Conservation (phyloP, 2,329 filamentous ascomycete species). For the Tolypocladium guangdongense region DNA sequence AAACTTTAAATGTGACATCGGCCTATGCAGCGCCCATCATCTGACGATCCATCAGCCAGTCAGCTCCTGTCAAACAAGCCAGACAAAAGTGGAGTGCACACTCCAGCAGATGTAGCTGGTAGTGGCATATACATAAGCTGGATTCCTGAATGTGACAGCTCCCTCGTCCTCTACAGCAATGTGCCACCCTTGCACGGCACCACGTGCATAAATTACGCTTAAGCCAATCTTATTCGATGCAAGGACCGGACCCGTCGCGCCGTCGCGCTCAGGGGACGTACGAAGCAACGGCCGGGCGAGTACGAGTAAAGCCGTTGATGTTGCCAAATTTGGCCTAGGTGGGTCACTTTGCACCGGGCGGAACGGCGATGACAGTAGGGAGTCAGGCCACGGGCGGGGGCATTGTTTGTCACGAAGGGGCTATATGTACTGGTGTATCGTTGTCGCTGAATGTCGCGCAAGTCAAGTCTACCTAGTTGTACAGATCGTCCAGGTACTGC, state of each 20-base stretch:
- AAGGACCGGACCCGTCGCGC: background rate
- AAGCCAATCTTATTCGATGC: background rate
- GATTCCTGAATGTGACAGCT: too few species aligned
- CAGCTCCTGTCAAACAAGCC: too few species aligned
- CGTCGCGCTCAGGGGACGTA: too few species aligned
- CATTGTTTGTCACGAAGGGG: background rate
- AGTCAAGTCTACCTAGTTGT: conserved; percentile 1
- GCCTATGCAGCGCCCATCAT: background rate
- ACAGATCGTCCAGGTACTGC: conserved; percentile 14
- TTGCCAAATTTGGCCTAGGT: background rate
- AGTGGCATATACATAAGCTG: too few species aligned
- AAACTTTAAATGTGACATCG: background rate
- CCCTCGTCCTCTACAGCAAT: too few species aligned
- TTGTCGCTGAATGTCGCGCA: background rate
- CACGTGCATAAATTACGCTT: background rate
- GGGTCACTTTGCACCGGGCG: background rate
- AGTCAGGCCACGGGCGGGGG: background rate
- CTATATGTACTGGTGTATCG: background rate
- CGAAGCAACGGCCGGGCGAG: too few species aligned
- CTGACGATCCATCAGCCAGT: background rate
- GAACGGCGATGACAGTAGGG: background rate
- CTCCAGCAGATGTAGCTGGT: too few species aligned
- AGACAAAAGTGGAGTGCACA: too few species aligned
- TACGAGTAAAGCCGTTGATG: background rate
- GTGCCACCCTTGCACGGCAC: background rate